A percentile compares a stretch with the other conserved stretches of the same genome.
These are phyloP conservation scores for Candida parachauliodes DNA, from an alignment of 805 yeast species.

Conservation along the genomic window DNA sequence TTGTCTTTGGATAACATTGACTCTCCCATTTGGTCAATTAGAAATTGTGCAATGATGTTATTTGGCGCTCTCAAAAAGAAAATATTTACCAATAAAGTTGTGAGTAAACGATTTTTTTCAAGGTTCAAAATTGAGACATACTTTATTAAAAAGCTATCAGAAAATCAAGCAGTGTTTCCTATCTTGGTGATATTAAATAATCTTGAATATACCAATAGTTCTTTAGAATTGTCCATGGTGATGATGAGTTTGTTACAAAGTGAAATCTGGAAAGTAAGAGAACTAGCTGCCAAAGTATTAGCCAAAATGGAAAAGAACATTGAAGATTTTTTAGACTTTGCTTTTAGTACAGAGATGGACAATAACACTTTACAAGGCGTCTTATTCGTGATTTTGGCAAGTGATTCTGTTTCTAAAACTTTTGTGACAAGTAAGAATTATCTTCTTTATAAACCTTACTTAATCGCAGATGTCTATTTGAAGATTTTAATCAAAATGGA, in stretches of 20 bases:
- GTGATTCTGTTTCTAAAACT: neutral
- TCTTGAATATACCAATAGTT: slow-evolving; percentile 46
- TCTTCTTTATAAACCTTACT: slow-evolving; percentile 2
- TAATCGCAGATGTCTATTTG: slow-evolving; percentile 7
- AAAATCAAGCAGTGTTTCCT: slow-evolving; percentile 61
- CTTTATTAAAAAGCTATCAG: slow-evolving; percentile 42
- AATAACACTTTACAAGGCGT: slow-evolving; percentile 9
- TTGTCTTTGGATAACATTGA: slow-evolving; percentile 62
- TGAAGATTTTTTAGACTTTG: slow-evolving; percentile 17
- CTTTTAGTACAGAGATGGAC: neutral
- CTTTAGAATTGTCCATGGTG: neutral
- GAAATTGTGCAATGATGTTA: slow-evolving; percentile 92
- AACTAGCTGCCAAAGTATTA: slow-evolving; percentile 74
- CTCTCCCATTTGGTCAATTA: slow-evolving; percentile 73
- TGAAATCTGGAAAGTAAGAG: slow-evolving; percentile 78
- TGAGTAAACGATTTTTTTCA: slow-evolving; percentile 70
- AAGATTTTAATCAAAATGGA: slow-evolving; percentile 4
- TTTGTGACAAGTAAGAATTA: neutral
- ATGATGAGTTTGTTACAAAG: slow-evolving; percentile 40
- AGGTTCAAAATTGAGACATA: slow-evolving; percentile 53
- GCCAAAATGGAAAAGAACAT: slow-evolving; percentile 28
- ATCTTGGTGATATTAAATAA: slow-evolving; percentile 69
- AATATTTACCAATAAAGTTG: slow-evolving; percentile 54
- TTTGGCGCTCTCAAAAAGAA: slow-evolving; percentile 81
- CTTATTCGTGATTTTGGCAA: slow-evolving; percentile 3